A percentile compares a stretch with the other conserved stretches of the same genome.
phyloP scores from a whole-genome alignment of 306 rosid genomes.

The Medicago arabica region DNA sequence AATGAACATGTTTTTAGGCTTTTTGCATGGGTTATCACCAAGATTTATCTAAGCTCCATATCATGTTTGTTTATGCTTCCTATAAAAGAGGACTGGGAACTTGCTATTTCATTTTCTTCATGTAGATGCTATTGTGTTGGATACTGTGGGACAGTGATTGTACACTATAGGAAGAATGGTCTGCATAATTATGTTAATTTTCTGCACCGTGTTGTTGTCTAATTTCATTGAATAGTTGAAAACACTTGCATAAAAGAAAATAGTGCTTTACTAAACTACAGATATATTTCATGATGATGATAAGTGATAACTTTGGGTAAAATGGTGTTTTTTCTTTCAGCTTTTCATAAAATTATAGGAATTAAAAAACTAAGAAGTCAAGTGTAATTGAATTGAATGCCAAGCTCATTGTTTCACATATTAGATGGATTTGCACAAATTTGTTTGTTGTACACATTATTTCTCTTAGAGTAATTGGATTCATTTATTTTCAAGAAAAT shows the following conservation, averaged over 20 bases:
- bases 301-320: too few relatives aligned
- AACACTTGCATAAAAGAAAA: neutral
- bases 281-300: slow-evolving; percentile 2
- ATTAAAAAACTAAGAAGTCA: too few relatives aligned
- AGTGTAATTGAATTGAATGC: too few relatives aligned
- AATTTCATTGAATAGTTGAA: slow-evolving; percentile 3
- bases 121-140: slow-evolving; percentile 11
- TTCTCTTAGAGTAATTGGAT: too few relatives aligned
- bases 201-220: slow-evolving; percentile 5
- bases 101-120: slow-evolving; percentile 11
- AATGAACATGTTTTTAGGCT: neutral
- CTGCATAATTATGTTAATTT: neutral
- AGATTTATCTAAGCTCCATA: slow-evolving; percentile 3
- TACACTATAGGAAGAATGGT: slow-evolving; percentile 7
- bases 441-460: too few relatives aligned
- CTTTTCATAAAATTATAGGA: too few relatives aligned
- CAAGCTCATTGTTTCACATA: too few relatives aligned
- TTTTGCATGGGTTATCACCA: neutral
- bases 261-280: neutral
- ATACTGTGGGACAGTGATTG: neutral
- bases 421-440: too few relatives aligned
- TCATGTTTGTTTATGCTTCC: slow-evolving; percentile 5
- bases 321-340: too few relatives aligned
- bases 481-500: too few relatives aligned
- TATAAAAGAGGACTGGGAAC: neutral